These are phyloP conservation scores for Talaromyces trachyspermus DNA, from an alignment of 495 filamentous ascomycete species.

Conservation along the genomic window DNA sequence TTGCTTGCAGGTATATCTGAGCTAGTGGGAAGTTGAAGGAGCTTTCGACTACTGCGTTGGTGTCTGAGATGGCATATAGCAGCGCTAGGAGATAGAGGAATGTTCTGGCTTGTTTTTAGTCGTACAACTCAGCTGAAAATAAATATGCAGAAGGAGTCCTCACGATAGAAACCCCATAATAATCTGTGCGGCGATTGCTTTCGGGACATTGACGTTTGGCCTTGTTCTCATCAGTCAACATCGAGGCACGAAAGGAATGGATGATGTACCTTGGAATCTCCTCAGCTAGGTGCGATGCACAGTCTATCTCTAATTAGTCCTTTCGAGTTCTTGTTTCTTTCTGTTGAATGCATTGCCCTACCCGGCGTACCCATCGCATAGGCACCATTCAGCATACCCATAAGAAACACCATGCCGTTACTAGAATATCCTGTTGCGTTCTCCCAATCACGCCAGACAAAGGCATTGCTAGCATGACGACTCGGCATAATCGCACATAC, in stretches of 20 bases:
- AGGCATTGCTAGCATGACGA: slow-evolving; percentile 46
- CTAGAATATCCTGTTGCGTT: slow-evolving; percentile 62
- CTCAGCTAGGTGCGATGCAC: slow-evolving; percentile 72
- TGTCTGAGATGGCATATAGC: slow-evolving; percentile 43
- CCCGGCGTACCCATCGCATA: slow-evolving; percentile 80
- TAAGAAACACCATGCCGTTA: slow-evolving; percentile 68
- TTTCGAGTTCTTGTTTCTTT: too few relatives aligned
- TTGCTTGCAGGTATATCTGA: slow-evolving; percentile 73
- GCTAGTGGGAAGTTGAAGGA: slow-evolving; percentile 64
- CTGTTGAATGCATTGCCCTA: slow-evolving; percentile 67
- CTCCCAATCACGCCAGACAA: slow-evolving; percentile 58
- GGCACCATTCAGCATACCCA: slow-evolving; percentile 79
- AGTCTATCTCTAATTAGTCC: too few relatives aligned
- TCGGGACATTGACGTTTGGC: slow-evolving; percentile 42
- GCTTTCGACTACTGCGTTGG: slow-evolving; percentile 27
- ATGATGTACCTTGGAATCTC: slow-evolving; percentile 57
- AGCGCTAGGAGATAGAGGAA: slow-evolving; percentile 46
- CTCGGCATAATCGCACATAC: slow-evolving; percentile 69
- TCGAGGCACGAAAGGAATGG: neutral
- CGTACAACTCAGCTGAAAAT: too few relatives aligned
- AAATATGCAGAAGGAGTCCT: too few relatives aligned
- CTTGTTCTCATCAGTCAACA: slow-evolving; percentile 12
- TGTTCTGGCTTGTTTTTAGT: too few relatives aligned
- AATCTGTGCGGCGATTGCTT: slow-evolving; percentile 44
- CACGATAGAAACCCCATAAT: slow-evolving; percentile 41